phyloP scores from a whole-genome alignment of 2,329 filamentous ascomycete genomes.

The Exophiala lecanii-corni region DNA sequence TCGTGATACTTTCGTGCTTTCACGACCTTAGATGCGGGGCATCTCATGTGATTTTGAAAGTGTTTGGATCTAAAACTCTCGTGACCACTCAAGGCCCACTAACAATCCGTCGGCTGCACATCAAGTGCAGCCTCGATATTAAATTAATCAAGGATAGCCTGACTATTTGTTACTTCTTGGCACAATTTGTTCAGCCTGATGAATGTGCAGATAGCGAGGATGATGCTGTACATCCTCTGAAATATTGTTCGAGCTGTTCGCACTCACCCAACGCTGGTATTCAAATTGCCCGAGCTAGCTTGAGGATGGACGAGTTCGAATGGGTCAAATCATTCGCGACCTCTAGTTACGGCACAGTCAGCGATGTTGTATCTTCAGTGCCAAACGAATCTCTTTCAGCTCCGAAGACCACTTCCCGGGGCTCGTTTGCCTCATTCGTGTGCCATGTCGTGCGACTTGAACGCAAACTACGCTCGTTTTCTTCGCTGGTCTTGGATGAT shows the following conservation, averaged over 20 bases:
- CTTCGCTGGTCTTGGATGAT: slow-evolving; percentile 2
- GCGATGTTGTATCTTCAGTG: background rate
- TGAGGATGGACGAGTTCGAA: slow-evolving; percentile 2
- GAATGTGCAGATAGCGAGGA: background rate
- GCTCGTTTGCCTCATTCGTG: slow-evolving; percentile 4
- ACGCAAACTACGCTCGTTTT: slow-evolving; percentile 3
- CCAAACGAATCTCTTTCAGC: background rate
- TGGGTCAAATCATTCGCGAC: slow-evolving; percentile 4
- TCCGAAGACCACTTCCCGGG: background rate
- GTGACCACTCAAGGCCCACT: background rate
- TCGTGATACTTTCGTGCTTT: no score
- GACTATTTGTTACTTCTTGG: background rate
- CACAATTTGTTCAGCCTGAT: background rate
- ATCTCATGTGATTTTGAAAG: background rate
- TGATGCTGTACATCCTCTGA: no score
- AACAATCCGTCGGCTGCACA: background rate
- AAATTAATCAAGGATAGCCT: background rate
- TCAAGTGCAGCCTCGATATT: background rate
- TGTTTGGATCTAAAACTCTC: background rate
- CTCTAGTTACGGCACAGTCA: slow-evolving; percentile 3
- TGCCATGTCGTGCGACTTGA: slow-evolving; percentile 7
- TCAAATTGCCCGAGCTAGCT: no score
- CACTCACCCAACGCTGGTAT: no score
- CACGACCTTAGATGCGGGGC: no score
- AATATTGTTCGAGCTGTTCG: no score